Conservation (phyloP, 1,139 yeast species). For the Diutina sp. region DNA sequence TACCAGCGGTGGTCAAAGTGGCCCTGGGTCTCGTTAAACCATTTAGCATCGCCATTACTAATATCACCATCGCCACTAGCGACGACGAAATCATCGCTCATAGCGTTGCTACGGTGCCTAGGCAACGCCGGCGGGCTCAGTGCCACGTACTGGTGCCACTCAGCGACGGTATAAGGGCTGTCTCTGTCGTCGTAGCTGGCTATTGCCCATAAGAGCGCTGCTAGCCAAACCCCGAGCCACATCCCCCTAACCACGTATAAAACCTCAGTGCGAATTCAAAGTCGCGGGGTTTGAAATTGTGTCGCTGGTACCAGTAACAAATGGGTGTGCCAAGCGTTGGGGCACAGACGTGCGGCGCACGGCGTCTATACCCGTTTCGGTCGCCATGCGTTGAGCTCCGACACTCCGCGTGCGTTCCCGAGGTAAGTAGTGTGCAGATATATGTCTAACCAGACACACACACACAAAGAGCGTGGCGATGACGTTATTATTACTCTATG, state of each 20-base stretch:
- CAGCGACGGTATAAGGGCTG: not conserved
- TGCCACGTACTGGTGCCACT: not conserved
- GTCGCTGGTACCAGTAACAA: too few relatives aligned
- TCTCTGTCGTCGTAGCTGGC: conserved; percentile 1
- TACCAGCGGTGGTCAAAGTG: not conserved
- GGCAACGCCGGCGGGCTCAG: not conserved
- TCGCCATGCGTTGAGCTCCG: too few relatives aligned
- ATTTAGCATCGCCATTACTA: not conserved
- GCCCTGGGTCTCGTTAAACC: not conserved
- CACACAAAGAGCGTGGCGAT: not conserved
- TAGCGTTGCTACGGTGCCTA: not conserved
- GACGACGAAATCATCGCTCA: not conserved
- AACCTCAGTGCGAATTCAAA: not conserved
- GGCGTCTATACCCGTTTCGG: too few relatives aligned
- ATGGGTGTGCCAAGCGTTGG: too few relatives aligned
- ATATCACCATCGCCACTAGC: not conserved
- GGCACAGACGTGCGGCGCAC: too few relatives aligned
- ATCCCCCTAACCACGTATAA: not conserved
- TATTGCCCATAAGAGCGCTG: not conserved
- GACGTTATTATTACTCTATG: not conserved
- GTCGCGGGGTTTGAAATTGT: not conserved
- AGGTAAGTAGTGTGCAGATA: too few relatives aligned
- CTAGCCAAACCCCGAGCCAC: not conserved
- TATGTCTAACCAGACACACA: too few relatives aligned
- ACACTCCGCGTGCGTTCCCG: too few relatives aligned